Base-by-base conservation (phyloP, 345 rosid genomes). In the Balakata baccata region DNA sequence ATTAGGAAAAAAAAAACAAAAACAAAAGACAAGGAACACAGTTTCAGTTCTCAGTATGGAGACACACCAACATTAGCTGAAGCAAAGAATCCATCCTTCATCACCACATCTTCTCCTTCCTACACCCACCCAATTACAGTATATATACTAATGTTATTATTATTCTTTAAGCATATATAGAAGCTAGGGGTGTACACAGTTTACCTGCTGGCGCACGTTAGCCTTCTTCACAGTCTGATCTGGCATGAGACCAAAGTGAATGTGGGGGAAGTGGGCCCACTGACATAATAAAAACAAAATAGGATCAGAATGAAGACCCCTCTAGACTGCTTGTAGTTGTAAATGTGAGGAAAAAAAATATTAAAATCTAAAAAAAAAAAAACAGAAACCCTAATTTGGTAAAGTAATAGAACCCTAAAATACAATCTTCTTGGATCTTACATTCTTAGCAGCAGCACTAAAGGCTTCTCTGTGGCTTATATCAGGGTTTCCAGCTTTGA, bases 371-470 rank as follows among this genome's bases (percentile, higher is more conserved):
- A 29, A 29, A 29, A 29, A 2, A 29, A 29, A 29, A 29, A 29
- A 46, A 72, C 46, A 50, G n/a, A 60, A 75, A 47, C 79, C 71
- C 75, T 70, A 76, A 70, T 75, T 75, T 50, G 68, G 83, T 77
- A 77, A 77, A 71, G 82, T 73, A 54, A 70, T 25, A 74, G 69
- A 69, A 73, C 76, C 71, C 61, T 39, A 64, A 22, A 57, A n/a
- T n/a, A 47, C n/a, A 67, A 66, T 11, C 23, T 61, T 63, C 52
- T 47, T 66, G 34, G 81, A 73, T 78, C 93, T 89, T 76, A 96
- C 99, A 82, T 96, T 96, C 86, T 96, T 96, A 65, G 99, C 99
- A 81, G 99, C 99, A 39, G 99, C 99, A 84, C 99, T 91, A 68
- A 96, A 96, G 72, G 99, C 99, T 78, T 96, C 99, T 81, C 99